Evolutionary conservation across 1,284 basidiomycete species (phyloP).

Genomic region (Microbotryum silenes-acaulis): DNA sequence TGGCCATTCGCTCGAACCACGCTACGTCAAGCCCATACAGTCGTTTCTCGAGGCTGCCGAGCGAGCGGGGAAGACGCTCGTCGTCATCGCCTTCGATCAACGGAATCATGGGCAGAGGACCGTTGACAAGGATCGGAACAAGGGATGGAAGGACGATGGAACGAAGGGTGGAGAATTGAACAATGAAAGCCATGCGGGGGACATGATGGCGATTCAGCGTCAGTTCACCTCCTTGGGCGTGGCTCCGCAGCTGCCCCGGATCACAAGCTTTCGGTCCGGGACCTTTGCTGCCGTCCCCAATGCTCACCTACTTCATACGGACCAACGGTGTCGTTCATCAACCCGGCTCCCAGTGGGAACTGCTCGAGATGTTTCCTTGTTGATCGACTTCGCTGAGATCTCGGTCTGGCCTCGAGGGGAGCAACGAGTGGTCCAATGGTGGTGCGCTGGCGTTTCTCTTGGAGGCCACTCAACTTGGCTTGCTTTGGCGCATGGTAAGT

Average conservation of each 20-base stretch:
- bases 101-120: conserved; percentile 41
- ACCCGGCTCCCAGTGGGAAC: conserved; percentile 48
- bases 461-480: conserved; percentile 75
- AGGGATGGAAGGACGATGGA: conserved; percentile 39
- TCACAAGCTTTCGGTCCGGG: too few relatives aligned
- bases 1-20: not conserved
- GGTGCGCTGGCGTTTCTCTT: conserved; percentile 59
- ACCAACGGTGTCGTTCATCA: not conserved
- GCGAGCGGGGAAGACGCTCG: conserved; percentile 35
- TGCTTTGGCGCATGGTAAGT: conserved; percentile 53
- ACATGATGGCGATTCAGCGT: conserved; percentile 40
- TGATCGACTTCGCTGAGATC: conserved; percentile 70
- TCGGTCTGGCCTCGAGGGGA: conserved; percentile 69
- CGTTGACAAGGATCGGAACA: conserved; percentile 36
- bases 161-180: conserved; percentile 32
- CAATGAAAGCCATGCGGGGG: conserved; percentile 31
- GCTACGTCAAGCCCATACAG: not conserved
- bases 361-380: conserved; percentile 63
- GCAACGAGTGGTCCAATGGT: conserved; percentile 58
- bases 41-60: conserved; percentile 2
- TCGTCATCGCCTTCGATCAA: conserved; percentile 40
- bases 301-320: too few relatives aligned
- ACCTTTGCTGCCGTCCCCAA: too few relatives aligned
- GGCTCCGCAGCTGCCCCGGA: too few relatives aligned
- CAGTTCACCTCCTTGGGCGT: not conserved